Conservation (phyloP, 352 stramenopile genomes). For the Elongisporangium anandrum region DNA sequence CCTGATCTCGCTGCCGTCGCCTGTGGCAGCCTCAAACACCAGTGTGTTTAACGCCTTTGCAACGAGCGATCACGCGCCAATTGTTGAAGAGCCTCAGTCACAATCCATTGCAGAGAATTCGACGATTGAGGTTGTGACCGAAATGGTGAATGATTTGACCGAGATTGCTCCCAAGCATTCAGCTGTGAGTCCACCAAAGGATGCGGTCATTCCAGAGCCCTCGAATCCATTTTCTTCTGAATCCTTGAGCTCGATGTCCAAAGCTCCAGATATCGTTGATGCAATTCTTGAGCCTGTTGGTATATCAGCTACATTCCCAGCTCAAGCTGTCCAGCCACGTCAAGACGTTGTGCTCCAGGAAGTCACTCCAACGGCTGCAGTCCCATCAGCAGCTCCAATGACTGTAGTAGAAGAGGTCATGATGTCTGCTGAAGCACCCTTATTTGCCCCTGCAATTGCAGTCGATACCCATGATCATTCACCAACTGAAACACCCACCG, state of each 20-base stretch:
- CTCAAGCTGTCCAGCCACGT: neutral
- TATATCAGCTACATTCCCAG: neutral
- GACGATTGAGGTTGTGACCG: neutral
- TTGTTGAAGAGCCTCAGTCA: neutral
- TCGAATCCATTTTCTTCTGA: neutral
- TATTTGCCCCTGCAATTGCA: neutral
- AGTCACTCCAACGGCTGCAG: neutral
- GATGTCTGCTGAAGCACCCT: neutral
- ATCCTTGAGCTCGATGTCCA: neutral
- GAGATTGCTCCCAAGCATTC: neutral
- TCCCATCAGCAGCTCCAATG: neutral
- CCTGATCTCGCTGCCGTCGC: slow-evolving; percentile 41
- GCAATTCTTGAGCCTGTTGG: neutral
- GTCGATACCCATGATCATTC: neutral
- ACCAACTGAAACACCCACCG: neutral
- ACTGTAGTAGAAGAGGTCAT: neutral
- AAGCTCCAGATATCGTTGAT: neutral
- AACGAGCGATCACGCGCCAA: neutral
- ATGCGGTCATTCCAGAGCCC: neutral
- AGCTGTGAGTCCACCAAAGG: neutral
- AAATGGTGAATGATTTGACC: neutral
- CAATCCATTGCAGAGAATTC: neutral
- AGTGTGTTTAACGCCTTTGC: slow-evolving; percentile 13
- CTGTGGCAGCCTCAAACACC: slow-evolving; percentile 14
- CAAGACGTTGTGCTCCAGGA: neutral